Evolutionary conservation across 2,329 filamentous ascomycete species (phyloP), one percentile per base, ranked within the genome.

Genomic region (Salinomyces thailandicus): DNA sequence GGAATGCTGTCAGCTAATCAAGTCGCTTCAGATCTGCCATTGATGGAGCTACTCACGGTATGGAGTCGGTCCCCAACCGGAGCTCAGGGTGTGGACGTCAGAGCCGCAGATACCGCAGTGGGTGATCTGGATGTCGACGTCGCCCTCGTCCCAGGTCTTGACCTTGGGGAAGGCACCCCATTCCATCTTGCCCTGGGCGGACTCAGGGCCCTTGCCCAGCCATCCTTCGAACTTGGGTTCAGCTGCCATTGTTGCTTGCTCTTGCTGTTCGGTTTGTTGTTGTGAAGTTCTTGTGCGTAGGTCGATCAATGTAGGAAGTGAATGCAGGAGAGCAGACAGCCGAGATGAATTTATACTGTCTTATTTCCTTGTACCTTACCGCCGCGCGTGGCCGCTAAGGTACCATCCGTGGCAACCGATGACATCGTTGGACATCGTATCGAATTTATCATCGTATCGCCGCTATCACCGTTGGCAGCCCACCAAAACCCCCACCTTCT

Each of bases 161-260:
- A 41, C 43, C 4, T 36, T 32, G n/a, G 34, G 36, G 18, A 41
- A 37, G 5, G 30, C 31, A 30, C 46, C 44, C 70, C 70, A 73
- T 19, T 60, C 62, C 63, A 75, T 69, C 36, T 71, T 71, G 39
- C 72, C 72, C 35, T 73, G 52, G 19, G 59, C 66, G 8, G 69
- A 58, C 40, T 59, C 57, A 19, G 62, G 49, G 55, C 69, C 66
- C 22, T 68, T 62, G 50, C 67, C 72, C 46, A 74, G 60, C 72
- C 72, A 75, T 50, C 72, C 72, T 52, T 72, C 62, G 51, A 75
- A 75, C 37, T 66, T 67, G 55, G n/a, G n/a, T n/a, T n/a, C n/a
- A n/a, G n/a, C n/a, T n/a, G n/a, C n/a, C n/a, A n/a, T n/a, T n/a
- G n/a, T n/a, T n/a, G n/a, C n/a, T n/a, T n/a, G n/a, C n/a, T n/a